A percentile compares a stretch with the other conserved stretches of the same genome.
Evolutionary conservation across 169 alveolate species (phyloP).

Genomic region (Cryptosporidium tyzzeri): DNA sequence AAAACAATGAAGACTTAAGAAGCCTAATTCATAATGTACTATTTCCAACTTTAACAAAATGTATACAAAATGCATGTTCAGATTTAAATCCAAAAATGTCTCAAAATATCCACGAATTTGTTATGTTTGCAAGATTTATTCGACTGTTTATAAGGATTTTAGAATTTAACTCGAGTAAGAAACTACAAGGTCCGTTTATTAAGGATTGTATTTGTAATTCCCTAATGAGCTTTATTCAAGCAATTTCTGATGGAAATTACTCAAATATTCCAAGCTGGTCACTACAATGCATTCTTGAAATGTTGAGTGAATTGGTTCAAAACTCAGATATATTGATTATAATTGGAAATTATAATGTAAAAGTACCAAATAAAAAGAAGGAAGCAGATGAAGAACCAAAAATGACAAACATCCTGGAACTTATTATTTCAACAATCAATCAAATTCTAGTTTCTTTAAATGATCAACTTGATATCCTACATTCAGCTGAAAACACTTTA

Average conservation of each 20-base stretch:
- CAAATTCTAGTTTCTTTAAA: slow-evolving; percentile 13
- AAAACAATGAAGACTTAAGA: slow-evolving; percentile 33
- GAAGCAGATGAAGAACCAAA: not conserved
- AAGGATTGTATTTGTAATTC: slow-evolving; percentile 41
- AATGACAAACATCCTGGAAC: slow-evolving; percentile 16
- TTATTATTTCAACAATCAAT: not conserved
- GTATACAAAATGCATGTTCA: slow-evolving; percentile 34
- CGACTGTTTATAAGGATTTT: slow-evolving; percentile 25
- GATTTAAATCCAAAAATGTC: slow-evolving; percentile 42
- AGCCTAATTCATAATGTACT: slow-evolving; percentile 35
- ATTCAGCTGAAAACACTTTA: slow-evolving; percentile 47
- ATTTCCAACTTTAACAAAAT: slow-evolving; percentile 53
- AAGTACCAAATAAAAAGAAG: not conserved
- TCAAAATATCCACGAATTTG: slow-evolving; percentile 45
- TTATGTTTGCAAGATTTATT: slow-evolving; percentile 65
- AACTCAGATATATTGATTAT: slow-evolving; percentile 15
- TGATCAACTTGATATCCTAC: slow-evolving; percentile 27
- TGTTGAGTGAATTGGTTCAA: slow-evolving; percentile 52
- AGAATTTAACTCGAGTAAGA: slow-evolving; percentile 22
- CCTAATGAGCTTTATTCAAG: slow-evolving; percentile 6
- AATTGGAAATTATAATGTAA: slow-evolving; percentile 30
- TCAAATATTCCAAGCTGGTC: slow-evolving; percentile 71
- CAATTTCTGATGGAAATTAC: slow-evolving; percentile 16
- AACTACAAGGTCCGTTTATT: slow-evolving; percentile 44
- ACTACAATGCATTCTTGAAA: slow-evolving; percentile 58